phyloP scores from a whole-genome alignment of 2,329 filamentous ascomycete species.

The Pseudogymnoascus sp. region DNA sequence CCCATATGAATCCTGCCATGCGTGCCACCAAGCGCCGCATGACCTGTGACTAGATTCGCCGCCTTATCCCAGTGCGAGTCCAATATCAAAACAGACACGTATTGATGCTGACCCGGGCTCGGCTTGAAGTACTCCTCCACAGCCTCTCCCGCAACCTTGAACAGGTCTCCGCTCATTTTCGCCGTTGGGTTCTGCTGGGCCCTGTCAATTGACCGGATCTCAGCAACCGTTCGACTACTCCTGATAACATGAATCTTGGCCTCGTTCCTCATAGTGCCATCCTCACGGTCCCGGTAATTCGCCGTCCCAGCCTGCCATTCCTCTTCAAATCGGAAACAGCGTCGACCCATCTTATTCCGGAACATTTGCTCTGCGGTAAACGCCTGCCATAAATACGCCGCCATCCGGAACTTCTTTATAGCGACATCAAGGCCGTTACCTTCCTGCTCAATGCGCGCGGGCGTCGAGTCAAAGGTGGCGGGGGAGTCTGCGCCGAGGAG shows the following conservation, averaged over 20 bases:
- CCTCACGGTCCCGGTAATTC: conserved; percentile 63
- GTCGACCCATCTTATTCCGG: conserved; percentile 74
- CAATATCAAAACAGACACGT: conserved; percentile 78
- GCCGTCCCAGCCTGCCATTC: conserved; percentile 83
- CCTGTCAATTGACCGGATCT: conserved; percentile 68
- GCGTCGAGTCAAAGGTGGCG: conserved; percentile 73
- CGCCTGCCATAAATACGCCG: conserved; percentile 92
- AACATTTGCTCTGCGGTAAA: conserved; percentile 97
- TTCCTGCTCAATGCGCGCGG: conserved; percentile 65
- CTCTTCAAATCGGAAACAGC: conserved; percentile 86
- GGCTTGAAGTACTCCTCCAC: conserved; percentile 70
- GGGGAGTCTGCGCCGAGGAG: conserved; percentile 82
- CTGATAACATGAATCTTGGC: conserved; percentile 83
- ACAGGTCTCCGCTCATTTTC: conserved; percentile 64
- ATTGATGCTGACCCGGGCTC: conserved; percentile 68
- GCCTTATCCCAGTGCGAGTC: conserved; percentile 80
- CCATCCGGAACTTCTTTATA: conserved; percentile 85
- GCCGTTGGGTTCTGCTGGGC: conserved; percentile 69
- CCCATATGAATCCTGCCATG: conserved; percentile 65
- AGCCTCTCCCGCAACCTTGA: conserved; percentile 66
- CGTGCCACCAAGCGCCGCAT: conserved; percentile 75
- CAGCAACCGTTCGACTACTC: conserved; percentile 71
- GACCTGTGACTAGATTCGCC: conserved; percentile 62
- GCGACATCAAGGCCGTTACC: conserved; percentile 75
- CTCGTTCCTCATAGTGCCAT: conserved; percentile 74